phyloP scores from a whole-genome alignment of 345 rosid genomes.

The Stellera chamaejasme region DNA sequence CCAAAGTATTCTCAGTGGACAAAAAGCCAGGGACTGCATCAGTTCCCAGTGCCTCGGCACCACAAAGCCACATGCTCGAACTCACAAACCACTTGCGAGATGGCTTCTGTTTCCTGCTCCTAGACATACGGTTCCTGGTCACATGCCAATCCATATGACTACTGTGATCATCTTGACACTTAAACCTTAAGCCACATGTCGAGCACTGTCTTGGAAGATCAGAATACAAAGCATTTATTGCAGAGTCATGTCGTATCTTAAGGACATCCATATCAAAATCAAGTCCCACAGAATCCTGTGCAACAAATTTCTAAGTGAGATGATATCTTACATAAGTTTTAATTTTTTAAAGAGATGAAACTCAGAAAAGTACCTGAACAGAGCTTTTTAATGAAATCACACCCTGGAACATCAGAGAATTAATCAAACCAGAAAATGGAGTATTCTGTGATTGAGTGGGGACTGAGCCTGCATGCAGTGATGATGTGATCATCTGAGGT shows the following conservation, averaged over 20 bases:
- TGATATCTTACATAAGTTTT: slow-evolving; percentile 2
- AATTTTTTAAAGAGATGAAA: slow-evolving; percentile 7
- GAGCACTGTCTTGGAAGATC: slow-evolving; percentile 97
- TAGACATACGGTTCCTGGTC: slow-evolving; percentile 91
- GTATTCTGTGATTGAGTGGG: slow-evolving; percentile 46
- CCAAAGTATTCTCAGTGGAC: slow-evolving; percentile 53
- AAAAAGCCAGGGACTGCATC: slow-evolving; percentile 93
- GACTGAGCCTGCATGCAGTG: slow-evolving; percentile 35
- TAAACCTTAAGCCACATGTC: slow-evolving; percentile 92
- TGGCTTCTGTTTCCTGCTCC: slow-evolving; percentile 88
- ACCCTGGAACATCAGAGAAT: slow-evolving; percentile 88
- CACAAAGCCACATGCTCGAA: slow-evolving; percentile 95
- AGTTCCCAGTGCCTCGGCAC: slow-evolving; percentile 93
- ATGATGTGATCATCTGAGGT: slow-evolving; percentile 32
- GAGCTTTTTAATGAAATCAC: slow-evolving; percentile 59
- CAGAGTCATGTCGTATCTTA: slow-evolving; percentile 79
- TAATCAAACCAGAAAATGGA: slow-evolving; percentile 74
- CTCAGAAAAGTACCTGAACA: slow-evolving; percentile 55
- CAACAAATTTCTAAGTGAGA: slow-evolving; percentile 26
- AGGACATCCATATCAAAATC: slow-evolving; percentile 79
- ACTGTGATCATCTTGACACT: slow-evolving; percentile 92
- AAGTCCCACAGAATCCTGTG: slow-evolving; percentile 62
- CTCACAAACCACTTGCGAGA: slow-evolving; percentile 99
- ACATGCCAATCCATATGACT: slow-evolving; percentile 99
- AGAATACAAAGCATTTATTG: slow-evolving; percentile 63